Evolutionary conservation across 257 asterid species (phyloP).

Genomic region (Plectranthus barbatus): DNA sequence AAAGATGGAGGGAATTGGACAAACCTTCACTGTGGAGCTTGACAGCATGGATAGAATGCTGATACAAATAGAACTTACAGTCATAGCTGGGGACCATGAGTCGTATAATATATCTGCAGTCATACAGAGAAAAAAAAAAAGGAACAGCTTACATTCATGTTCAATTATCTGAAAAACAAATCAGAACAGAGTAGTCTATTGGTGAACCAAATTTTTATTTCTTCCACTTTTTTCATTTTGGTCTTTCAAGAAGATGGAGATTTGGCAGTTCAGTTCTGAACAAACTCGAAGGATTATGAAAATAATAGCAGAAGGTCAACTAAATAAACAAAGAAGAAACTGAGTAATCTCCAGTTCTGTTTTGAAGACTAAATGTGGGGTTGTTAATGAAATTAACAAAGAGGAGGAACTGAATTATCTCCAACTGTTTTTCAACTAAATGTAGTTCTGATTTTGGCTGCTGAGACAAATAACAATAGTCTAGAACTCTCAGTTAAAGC

Average conservation of each 20-base stretch:
- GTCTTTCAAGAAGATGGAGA: too few species aligned
- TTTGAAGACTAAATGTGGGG: not conserved
- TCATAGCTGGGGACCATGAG: conserved; percentile 99
- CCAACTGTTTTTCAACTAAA: not conserved
- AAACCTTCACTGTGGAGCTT: conserved; percentile 86
- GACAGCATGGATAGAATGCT: conserved; percentile 98
- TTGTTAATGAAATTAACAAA: not conserved
- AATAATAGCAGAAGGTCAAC: too few species aligned
- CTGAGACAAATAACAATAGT: too few species aligned
- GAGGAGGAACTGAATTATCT: not conserved
- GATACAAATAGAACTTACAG: conserved; percentile 91
- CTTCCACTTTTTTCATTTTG: too few species aligned
- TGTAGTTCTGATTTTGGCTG: not conserved
- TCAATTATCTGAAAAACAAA: too few species aligned
- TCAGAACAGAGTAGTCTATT: too few species aligned
- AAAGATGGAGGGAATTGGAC: not conserved
- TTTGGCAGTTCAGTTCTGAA: too few species aligned
- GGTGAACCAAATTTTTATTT: too few species aligned
- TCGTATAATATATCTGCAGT: conserved; percentile 79
- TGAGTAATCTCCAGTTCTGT: too few species aligned
- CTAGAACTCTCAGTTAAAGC: too few species aligned
- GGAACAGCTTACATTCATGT: not conserved
- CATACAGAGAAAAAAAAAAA: not conserved
- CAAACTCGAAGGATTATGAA: too few species aligned
- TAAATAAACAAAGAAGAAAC: too few species aligned